Percentiles rank a stretch among this genome's conserved stretches.
These are phyloP conservation scores for Sporothrix variecibatus DNA, from an alignment of 2,329 filamentous ascomycete species.

Conservation along the genomic window DNA sequence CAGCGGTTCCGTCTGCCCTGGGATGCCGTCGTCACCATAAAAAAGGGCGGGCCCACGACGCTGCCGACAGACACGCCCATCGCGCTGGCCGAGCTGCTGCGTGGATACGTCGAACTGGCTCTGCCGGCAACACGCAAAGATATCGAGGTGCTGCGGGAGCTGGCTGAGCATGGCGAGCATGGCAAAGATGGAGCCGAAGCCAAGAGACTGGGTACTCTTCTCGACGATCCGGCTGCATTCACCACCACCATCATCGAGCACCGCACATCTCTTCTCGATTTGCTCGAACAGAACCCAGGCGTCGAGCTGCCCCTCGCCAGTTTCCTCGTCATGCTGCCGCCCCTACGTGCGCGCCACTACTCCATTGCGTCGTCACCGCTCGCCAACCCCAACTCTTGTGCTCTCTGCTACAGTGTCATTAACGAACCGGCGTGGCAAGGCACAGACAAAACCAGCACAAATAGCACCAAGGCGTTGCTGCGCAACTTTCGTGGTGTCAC, in stretches of 20 bases:
- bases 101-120: constrained; percentile 69
- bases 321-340: constrained; percentile 65
- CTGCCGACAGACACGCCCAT: constrained; percentile 59
- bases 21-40: constrained; percentile 66
- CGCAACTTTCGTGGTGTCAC: constrained; percentile 57
- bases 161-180: constrained; percentile 37
- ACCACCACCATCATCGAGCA: background rate
- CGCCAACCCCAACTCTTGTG: constrained; percentile 48
- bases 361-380: constrained; percentile 75
- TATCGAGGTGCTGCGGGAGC: constrained; percentile 50
- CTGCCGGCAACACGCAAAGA: constrained; percentile 61
- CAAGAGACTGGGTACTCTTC: constrained; percentile 11
- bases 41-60: constrained; percentile 49
- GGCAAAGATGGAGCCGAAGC: background rate
- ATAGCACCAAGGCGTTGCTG: background rate
- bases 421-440: constrained; percentile 56
- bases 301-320: constrained; percentile 58
- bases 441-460: background rate
- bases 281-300: constrained; percentile 58
- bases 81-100: constrained; percentile 63
- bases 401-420: constrained; percentile 68
- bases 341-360: constrained; percentile 53
- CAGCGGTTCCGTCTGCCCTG: constrained; percentile 65
- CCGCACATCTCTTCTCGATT: constrained; percentile 51
- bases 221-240: constrained; percentile 7